Conservation (phyloP, 2,329 filamentous ascomycete species). For the Aspergillus fischeri region DNA sequence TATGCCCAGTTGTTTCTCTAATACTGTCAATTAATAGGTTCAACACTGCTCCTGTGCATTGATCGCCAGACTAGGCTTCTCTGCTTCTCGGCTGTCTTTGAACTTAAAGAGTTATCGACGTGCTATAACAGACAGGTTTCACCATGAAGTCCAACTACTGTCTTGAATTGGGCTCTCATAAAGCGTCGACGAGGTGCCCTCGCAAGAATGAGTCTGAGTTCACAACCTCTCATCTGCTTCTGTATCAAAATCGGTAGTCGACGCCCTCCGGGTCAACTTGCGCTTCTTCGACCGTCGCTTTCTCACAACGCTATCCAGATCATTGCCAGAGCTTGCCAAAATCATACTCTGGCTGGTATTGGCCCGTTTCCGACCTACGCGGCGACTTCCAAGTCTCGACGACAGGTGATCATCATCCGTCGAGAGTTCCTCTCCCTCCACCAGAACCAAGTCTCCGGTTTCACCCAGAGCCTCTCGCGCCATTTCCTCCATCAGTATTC, state of each 20-base stretch:
- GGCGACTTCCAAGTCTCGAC: constrained; percentile 1
- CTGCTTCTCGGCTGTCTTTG: not conserved
- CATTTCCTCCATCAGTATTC: constrained; percentile 58
- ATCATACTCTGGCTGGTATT: constrained; percentile 16
- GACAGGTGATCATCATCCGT: constrained; percentile 17
- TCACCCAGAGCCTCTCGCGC: constrained; percentile 49
- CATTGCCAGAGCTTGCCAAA: constrained; percentile 22
- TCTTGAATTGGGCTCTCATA: not conserved
- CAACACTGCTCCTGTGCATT: not conserved
- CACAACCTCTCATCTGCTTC: constrained; percentile 14
- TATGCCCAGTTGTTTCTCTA: not conserved
- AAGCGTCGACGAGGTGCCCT: not conserved
- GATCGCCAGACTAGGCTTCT: not conserved
- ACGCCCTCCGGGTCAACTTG: constrained; percentile 15
- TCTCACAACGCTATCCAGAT: constrained; percentile 15
- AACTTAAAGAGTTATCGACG: not conserved
- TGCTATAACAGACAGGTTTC: not conserved
- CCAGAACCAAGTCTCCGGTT: constrained; percentile 56
- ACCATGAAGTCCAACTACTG: not conserved
- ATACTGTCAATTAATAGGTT: not conserved
- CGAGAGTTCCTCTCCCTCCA: constrained; percentile 43
- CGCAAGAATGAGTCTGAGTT: not conserved
- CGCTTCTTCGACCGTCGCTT: constrained; percentile 24
- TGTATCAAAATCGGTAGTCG: constrained; percentile 20
- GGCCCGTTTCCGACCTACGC: constrained; percentile 16